Percentiles rank a stretch among this genome's conserved stretches.
These are phyloP conservation scores for Penicillium polonicum DNA, from an alignment of 2,329 filamentous ascomycete species.

Conservation along the genomic window DNA sequence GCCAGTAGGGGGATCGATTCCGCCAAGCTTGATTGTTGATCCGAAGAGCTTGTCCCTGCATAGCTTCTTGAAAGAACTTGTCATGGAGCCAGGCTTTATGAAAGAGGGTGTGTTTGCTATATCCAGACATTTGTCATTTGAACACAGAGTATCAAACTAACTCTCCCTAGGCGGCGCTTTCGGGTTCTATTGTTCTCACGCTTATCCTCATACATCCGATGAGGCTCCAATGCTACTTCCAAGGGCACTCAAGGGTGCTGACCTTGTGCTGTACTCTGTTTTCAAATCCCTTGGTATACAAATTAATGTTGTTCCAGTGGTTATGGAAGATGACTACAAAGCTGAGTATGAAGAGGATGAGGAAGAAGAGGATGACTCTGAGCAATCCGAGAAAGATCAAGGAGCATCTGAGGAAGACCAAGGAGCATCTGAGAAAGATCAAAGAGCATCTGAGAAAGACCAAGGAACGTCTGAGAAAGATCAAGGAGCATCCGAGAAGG, in stretches of 20 bases:
- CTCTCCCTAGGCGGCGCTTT: constrained; percentile 40
- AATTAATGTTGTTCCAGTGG: not conserved
- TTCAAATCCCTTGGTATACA: not conserved
- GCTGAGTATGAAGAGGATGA: not conserved
- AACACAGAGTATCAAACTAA: not conserved
- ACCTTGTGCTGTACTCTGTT: not conserved
- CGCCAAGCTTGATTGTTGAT: constrained; percentile 28
- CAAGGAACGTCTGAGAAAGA: not conserved
- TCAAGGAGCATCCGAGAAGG: not conserved
- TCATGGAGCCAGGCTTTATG: constrained; percentile 23
- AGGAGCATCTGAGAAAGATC: not conserved
- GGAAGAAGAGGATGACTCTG: not conserved
- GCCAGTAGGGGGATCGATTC: constrained; percentile 29
- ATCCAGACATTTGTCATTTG: not conserved
- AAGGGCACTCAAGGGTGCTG: not conserved
- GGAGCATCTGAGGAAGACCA: not conserved
- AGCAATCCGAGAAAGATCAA: not conserved
- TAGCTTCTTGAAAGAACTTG: constrained; percentile 29
- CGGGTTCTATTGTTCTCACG: constrained; percentile 49
- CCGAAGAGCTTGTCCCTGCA: constrained; percentile 40
- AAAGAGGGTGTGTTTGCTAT: not conserved
- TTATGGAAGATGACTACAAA: not conserved
- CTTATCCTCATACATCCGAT: constrained; percentile 46
- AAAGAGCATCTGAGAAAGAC: not conserved
- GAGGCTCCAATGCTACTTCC: not conserved